Percentiles rank a stretch among this genome's conserved stretches.
phyloP scores from a whole-genome alignment of 208 protist genomes.

The Wallacemonas sp. region DNA sequence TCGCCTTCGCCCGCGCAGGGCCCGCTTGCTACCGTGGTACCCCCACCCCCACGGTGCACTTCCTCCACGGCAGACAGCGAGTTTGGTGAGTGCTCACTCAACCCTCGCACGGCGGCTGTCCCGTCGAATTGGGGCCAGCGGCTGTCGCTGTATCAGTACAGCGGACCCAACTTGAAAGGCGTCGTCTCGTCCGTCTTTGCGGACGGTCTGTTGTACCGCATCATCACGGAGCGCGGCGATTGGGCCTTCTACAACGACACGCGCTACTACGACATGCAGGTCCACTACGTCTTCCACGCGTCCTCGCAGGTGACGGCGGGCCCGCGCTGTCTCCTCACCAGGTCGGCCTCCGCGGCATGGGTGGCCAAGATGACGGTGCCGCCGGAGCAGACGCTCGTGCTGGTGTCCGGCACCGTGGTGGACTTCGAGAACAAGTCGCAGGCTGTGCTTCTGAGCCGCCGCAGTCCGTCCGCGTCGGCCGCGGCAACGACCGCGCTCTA shows the following conservation, averaged over 20 bases:
- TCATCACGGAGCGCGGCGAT: constrained; percentile 46
- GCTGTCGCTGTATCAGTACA: constrained; percentile 25
- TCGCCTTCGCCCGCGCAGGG: background rate
- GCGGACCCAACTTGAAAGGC: constrained; percentile 29
- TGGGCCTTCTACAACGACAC: constrained; percentile 80
- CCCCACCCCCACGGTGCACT: background rate
- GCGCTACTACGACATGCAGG: constrained; percentile 47
- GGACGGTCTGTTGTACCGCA: constrained; percentile 57
- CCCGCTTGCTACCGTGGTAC: background rate
- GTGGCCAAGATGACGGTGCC: constrained; percentile 41
- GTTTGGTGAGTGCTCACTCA: constrained; percentile 25
- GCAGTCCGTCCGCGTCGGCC: background rate
- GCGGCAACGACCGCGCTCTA: background rate
- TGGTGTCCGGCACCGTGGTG: constrained; percentile 49
- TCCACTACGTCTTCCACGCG: constrained; percentile 43
- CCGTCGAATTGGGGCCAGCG: constrained; percentile 23
- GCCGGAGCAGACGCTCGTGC: constrained; percentile 46
- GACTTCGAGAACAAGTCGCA: constrained; percentile 43
- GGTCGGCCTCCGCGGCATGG: constrained; percentile 7
- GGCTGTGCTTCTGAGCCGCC: constrained; percentile 24
- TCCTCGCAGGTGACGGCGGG: constrained; percentile 24
- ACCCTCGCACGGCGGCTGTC: constrained; percentile 4
- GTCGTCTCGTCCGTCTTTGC: constrained; percentile 47
- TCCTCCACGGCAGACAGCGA: constrained; percentile 14
- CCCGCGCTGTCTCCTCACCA: background rate